These are phyloP conservation scores for Wickerhamiella parazyma DNA, from an alignment of 805 yeast species.

Conservation along the genomic window DNA sequence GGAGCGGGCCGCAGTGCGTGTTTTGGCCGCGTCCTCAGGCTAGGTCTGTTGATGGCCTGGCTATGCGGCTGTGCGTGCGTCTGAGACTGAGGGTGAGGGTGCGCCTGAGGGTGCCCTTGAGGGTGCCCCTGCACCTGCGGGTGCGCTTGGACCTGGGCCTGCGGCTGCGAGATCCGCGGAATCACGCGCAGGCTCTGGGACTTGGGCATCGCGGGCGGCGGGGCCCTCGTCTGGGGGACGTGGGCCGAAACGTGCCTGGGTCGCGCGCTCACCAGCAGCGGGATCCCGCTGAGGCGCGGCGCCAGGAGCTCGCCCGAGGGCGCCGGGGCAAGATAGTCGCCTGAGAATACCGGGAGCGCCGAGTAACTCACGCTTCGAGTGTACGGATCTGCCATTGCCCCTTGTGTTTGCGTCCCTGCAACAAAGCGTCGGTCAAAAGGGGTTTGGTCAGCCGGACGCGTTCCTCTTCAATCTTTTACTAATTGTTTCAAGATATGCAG, in stretches of 20 bases:
- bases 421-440: too few relatives aligned
- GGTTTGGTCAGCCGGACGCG: slow-evolving; percentile 9
- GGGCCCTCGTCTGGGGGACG: neutral
- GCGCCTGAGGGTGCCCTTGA: too few relatives aligned
- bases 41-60: neutral
- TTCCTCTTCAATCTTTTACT: neutral
- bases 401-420: neutral
- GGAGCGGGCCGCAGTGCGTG: neutral
- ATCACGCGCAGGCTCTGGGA: neutral
- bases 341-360: slow-evolving; percentile 8
- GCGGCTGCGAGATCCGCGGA: neutral
- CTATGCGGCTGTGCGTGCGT: too few relatives aligned
- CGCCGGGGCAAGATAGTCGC: neutral
- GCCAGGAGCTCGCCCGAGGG: slow-evolving; percentile 7
- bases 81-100: too few relatives aligned
- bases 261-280: slow-evolving; percentile 3
- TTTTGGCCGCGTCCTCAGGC: neutral
- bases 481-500: neutral
- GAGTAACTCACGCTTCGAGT: slow-evolving; percentile 5
- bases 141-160: neutral
- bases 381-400: slow-evolving; percentile 7
- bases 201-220: neutral
- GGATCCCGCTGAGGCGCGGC: slow-evolving; percentile 8
- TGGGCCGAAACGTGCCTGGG: neutral
- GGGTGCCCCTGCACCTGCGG: too few relatives aligned